phyloP scores from a whole-genome alignment of 345 rosid species.

The Murraya paniculata region DNA sequence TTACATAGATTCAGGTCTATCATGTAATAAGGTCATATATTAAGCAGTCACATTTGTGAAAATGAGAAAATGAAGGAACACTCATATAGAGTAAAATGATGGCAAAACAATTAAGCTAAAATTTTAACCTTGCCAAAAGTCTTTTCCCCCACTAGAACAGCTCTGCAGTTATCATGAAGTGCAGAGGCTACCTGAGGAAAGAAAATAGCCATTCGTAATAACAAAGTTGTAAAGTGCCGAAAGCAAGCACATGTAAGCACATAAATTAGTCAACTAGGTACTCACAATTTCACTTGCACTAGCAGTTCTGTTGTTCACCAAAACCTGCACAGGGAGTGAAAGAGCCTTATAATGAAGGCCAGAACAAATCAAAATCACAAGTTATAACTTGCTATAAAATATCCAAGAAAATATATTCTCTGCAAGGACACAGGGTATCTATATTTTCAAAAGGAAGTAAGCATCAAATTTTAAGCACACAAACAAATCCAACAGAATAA shows the following conservation, averaged over 20 bases:
- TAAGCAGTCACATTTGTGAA: not conserved
- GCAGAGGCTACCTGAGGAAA: slow-evolving; percentile 87
- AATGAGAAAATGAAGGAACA: not conserved
- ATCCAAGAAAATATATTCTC: not conserved
- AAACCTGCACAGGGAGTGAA: slow-evolving; percentile 45
- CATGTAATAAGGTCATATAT: not conserved
- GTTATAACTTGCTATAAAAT: not conserved
- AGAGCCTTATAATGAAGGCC: not conserved
- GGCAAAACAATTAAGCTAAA: not conserved
- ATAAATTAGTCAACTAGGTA: slow-evolving; percentile 6
- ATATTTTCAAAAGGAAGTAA: not conserved
- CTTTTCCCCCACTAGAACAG: slow-evolving; percentile 88
- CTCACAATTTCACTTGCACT: slow-evolving; percentile 98
- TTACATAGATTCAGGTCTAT: not conserved
- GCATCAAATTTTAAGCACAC: not conserved
- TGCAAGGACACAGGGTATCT: not conserved
- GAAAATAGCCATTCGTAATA: slow-evolving; percentile 7
- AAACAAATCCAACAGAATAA: slow-evolving; percentile 3
- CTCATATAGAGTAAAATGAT: not conserved
- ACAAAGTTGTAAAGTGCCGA: not conserved
- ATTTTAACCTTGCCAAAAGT: slow-evolving; percentile 82
- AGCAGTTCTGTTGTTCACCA: slow-evolving; percentile 90
- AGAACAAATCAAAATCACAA: not conserved
- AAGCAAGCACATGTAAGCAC: not conserved
- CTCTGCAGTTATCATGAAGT: slow-evolving; percentile 96